Evolutionary conservation across 768 basidiomycete species (phyloP).

Genomic region (Phlebiopsis flavidoalba): DNA sequence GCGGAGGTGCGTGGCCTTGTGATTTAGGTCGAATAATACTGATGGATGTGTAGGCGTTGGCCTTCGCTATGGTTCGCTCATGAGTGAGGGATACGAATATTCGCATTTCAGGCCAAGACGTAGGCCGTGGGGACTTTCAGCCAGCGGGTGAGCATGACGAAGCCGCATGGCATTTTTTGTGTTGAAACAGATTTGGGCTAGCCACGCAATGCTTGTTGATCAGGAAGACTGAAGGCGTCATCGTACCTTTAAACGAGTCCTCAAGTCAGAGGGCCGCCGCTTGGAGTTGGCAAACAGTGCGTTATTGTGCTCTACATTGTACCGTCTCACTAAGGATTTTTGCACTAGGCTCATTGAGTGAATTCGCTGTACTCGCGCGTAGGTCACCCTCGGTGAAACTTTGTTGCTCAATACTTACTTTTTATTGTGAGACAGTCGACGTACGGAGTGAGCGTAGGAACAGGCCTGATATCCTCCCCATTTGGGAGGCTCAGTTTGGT

Average conservation of each 20-base stretch:
- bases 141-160: slow-evolving; percentile 44
- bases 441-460: slow-evolving; percentile 88
- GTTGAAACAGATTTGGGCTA: slow-evolving; percentile 15
- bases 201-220: slow-evolving; percentile 90
- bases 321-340: not conserved
- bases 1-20: slow-evolving; percentile 65
- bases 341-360: slow-evolving; percentile 77
- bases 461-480: slow-evolving; percentile 71
- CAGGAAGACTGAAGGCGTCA: slow-evolving; percentile 75
- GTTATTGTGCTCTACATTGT: slow-evolving; percentile 14
- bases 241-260: slow-evolving; percentile 75
- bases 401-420: not conserved
- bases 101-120: slow-evolving; percentile 90
- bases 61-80: slow-evolving; percentile 83
- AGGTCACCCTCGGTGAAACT: slow-evolving; percentile 22
- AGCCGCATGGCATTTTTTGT: not conserved
- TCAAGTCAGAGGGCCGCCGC: slow-evolving; percentile 54
- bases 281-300: slow-evolving; percentile 86
- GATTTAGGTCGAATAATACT: not conserved
- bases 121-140: slow-evolving; percentile 89
- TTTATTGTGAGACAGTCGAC: slow-evolving; percentile 61
- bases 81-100: slow-evolving; percentile 81
- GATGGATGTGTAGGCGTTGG: slow-evolving; percentile 54
- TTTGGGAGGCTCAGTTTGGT: slow-evolving; percentile 93
- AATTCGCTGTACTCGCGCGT: slow-evolving; percentile 87